A percentile compares a stretch with the other conserved stretches of the same genome.
Conservation (phyloP, 345 rosid species). For the Syzygium oleosum region DNA sequence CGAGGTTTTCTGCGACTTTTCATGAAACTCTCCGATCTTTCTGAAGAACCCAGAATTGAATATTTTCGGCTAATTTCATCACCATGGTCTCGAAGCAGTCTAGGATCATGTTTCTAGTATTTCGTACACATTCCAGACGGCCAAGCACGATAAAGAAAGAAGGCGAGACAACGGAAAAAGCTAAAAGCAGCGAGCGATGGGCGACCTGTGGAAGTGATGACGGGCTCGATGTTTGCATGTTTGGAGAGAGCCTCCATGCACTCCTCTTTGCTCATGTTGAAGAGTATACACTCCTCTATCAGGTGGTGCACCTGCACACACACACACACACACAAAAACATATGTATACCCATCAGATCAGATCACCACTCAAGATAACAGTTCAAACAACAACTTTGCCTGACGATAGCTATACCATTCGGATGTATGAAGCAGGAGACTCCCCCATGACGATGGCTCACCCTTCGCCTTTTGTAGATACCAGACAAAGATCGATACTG, state of each 20-base stretch:
- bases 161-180: neutral
- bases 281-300: slow-evolving; percentile 81
- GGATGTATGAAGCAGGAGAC: slow-evolving; percentile 59
- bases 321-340: neutral
- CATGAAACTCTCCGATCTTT: neutral
- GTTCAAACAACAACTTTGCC: neutral
- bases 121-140: neutral
- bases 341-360: neutral
- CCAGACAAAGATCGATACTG: neutral
- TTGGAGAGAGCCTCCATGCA: slow-evolving; percentile 87
- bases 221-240: slow-evolving; percentile 78
- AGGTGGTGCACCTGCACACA: slow-evolving; percentile 73
- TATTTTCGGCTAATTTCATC: neutral
- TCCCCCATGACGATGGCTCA: slow-evolving; percentile 24
- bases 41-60: neutral
- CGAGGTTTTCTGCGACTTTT: neutral
- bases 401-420: slow-evolving; percentile 22
- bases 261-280: slow-evolving; percentile 86
- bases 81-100: neutral
- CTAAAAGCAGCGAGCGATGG: neutral
- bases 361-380: neutral
- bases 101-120: neutral
- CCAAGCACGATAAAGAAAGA: neutral
- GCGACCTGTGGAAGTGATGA: slow-evolving; percentile 66
- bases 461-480: neutral